Base-by-base conservation (phyloP, 2,329 filamentous ascomycete genomes). In the Epicoccum nigrum region DNA sequence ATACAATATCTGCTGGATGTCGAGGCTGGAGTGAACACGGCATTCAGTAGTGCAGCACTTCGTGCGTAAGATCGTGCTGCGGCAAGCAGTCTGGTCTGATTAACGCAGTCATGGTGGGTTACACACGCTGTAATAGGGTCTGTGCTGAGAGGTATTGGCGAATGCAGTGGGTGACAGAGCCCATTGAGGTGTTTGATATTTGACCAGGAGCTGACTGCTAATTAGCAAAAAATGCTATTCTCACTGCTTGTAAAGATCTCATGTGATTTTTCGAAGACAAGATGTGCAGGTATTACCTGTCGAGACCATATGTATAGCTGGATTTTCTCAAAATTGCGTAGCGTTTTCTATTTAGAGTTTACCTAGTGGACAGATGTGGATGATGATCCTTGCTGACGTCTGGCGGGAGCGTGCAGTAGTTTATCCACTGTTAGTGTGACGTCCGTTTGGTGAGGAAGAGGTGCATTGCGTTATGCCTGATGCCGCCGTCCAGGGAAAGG, bases 401-500 rank as follows among this genome's bases (percentile, higher is more conserved):
- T 39, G 8, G 21, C 31, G 33, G 43, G 32, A 39, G 32, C 16
- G 25, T 52, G 38, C 43, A 47, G 21, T 34, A 37, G 38, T 46
- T 44, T 23, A 43, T 52, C 13, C 38, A 11, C 21, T n/a, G 31
- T 39, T 43, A n/a, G 49, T 52, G 38, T 23, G 13, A 47, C 33
- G 3, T 15, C 33, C 27, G 11, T 9, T 25, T 34, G 4, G 11
- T 19, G 16, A 25, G 19, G 11, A 28, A 34, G 15, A 17, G 8
- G 25, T 17, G 34, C 16, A 13, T 11, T 15, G 17, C 17, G 7
- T 4, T 25, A 8, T n/a, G 13, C 12, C 21, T 4, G 8, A 21
- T 4, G 19, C 16, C 12, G 30, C 12, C 20, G n/a, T 15, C 7
- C 8, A 15, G 20, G 7, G 6, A 7, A 34, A 8, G 11, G 30